Conservation (phyloP, 1,284 basidiomycete species). For the Mixia osmundae region DNA sequence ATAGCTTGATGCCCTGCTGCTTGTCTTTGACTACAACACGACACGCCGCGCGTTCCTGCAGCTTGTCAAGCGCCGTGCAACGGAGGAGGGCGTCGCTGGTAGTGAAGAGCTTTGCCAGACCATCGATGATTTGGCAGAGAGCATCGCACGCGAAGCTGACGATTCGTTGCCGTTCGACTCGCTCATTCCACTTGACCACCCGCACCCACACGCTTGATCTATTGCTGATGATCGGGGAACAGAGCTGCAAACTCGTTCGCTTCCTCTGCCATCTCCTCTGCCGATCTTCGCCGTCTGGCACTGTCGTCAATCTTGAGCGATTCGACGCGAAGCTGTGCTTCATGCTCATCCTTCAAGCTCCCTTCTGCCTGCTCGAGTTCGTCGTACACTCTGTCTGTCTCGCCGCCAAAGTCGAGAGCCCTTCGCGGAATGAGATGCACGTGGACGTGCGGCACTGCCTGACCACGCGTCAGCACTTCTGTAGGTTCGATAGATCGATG, state of each 20-base stretch:
- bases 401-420: conserved; percentile 29
- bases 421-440: conserved; percentile 67
- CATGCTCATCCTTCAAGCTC: conserved; percentile 12
- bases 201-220: too few species aligned
- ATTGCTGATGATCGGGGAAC: conserved; percentile 2
- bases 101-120: too few species aligned
- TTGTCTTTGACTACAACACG: conserved; percentile 5
- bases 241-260: conserved; percentile 34
- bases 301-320: conserved; percentile 27
- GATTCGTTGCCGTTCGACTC: too few species aligned
- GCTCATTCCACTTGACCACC: too few species aligned
- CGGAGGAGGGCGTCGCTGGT: too few species aligned
- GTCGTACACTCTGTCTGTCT: conserved; percentile 35
- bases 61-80: neutral
- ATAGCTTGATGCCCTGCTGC: conserved; percentile 4
- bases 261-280: conserved; percentile 52
- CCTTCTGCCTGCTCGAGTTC: conserved; percentile 16
- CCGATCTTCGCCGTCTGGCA: conserved; percentile 41
- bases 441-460: conserved; percentile 73
- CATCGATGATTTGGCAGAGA: too few species aligned
- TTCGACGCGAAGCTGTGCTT: neutral
- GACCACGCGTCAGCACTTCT: conserved; percentile 33
- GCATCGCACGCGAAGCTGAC: too few species aligned
- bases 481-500: neutral
- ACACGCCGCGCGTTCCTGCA: conserved; percentile 1